A percentile compares a stretch with the other conserved stretches of the same genome.
Evolutionary conservation across 176 grass and related monocot species (phyloP).

Genomic region (Aegilops speltoides): DNA sequence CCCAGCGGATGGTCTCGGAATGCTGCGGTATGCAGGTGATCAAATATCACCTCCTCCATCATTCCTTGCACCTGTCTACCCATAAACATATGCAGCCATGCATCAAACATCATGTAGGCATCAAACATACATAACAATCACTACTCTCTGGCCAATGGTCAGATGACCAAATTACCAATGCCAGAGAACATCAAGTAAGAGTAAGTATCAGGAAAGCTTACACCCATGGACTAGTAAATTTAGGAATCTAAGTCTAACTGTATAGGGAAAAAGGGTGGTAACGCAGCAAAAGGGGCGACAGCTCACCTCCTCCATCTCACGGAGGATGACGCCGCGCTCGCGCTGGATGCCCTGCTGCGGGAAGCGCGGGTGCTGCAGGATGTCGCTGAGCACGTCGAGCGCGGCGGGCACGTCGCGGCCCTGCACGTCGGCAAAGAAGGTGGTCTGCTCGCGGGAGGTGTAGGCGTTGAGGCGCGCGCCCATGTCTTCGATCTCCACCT

Average conservation of each 20-base stretch:
- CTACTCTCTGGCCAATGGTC: neutral
- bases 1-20: conserved; percentile 80
- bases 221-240: neutral
- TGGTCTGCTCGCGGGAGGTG: conserved; percentile 98
- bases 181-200: neutral
- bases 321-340: conserved; percentile 94
- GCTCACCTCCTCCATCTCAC: conserved; percentile 97
- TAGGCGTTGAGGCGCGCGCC: conserved; percentile 90
- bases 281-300: conserved; percentile 7
- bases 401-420: conserved; percentile 59
- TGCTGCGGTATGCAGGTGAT: conserved; percentile 90
- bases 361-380: conserved; percentile 80
- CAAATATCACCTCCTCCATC: conserved; percentile 97
- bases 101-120: conserved; percentile 16
- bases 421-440: conserved; percentile 94
- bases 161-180: conserved; percentile 9
- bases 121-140: neutral
- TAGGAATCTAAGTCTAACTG: neutral
- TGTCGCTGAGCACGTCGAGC: conserved; percentile 80
- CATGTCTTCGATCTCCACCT: conserved; percentile 96
- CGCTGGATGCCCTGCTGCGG: conserved; percentile 65
- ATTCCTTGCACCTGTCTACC: conserved; percentile 84
- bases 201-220: neutral
- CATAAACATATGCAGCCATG: conserved; percentile 28
- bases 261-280: neutral